Evolutionary conservation across 192 early-diverging fungal genomes (phyloP).

Genomic region (Chytriomyces sp.): DNA sequence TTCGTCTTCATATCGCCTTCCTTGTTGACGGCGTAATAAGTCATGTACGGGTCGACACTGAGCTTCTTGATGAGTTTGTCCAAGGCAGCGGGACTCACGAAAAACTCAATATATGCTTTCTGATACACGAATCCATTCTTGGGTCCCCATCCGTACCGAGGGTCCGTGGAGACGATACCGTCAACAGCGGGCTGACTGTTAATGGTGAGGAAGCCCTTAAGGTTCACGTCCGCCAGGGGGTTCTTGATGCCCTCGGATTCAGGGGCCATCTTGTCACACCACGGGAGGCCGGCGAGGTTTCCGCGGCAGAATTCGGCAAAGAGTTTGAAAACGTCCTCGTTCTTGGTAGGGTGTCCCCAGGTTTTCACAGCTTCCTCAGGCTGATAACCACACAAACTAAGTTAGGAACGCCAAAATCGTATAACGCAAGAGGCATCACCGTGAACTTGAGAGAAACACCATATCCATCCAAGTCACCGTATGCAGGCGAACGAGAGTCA

Average conservation of each 20-base stretch:
- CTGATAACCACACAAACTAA: neutral
- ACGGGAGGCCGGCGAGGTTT: conserved; percentile 81
- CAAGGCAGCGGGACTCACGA: conserved; percentile 73
- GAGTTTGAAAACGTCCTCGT: conserved; percentile 69
- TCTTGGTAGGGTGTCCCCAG: conserved; percentile 76
- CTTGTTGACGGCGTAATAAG: conserved; percentile 91
- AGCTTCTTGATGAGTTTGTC: conserved; percentile 72
- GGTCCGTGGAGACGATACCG: conserved; percentile 77
- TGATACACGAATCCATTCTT: conserved; percentile 95
- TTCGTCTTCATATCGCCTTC: conserved; percentile 89
- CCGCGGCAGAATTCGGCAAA: conserved; percentile 87
- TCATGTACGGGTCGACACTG: conserved; percentile 65
- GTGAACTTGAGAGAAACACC: conserved; percentile 71
- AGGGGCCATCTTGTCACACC: conserved; percentile 81
- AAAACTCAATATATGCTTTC: conserved; percentile 97
- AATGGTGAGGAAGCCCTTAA: conserved; percentile 88
- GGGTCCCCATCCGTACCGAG: conserved; percentile 91
- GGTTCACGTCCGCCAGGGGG: conserved; percentile 71
- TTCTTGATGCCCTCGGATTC: conserved; percentile 78
- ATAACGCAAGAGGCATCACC: neutral
- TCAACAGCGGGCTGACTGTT: conserved; percentile 96
- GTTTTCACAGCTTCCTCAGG: conserved; percentile 67
- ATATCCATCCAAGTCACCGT: conserved; percentile 70
- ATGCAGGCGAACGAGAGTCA: conserved; percentile 80
- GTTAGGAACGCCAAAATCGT: neutral